A percentile compares a stretch with the other conserved stretches of the same genome.
Conservation (phyloP, 192 early-diverging fungal species). For the Coemansia sp. region DNA sequence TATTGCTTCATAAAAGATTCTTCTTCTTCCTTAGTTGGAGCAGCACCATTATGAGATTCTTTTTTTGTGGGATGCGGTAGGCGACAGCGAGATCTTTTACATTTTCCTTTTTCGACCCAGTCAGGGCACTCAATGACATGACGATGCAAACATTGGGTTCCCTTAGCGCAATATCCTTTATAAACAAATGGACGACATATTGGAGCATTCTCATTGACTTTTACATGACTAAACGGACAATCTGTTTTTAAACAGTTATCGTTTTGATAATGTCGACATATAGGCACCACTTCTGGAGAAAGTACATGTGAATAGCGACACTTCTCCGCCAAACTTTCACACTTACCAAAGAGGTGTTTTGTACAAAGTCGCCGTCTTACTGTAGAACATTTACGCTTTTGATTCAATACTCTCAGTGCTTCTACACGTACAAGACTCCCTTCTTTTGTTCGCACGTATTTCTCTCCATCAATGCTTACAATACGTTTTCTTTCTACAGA, state of each 20-base stretch:
- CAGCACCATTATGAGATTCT: background rate
- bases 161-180: constrained; percentile 63
- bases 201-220: constrained; percentile 57
- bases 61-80: constrained; percentile 56
- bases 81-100: constrained; percentile 57
- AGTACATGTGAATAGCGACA: constrained; percentile 62
- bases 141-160: constrained; percentile 56
- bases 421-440: constrained; percentile 36
- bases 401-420: constrained; percentile 14
- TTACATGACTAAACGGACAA: constrained; percentile 62
- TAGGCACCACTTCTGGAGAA: constrained; percentile 57
- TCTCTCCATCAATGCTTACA: constrained; percentile 37
- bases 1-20: constrained; percentile 21
- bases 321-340: constrained; percentile 21
- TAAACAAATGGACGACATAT: constrained; percentile 66
- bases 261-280: constrained; percentile 67
- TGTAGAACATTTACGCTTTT: constrained; percentile 8
- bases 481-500: constrained; percentile 3
- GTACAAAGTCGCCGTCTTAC: constrained; percentile 24
- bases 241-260: constrained; percentile 57
- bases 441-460: constrained; percentile 39
- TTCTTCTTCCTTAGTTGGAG: constrained; percentile 24
- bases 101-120: constrained; percentile 63
- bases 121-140: constrained; percentile 73
- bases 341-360: constrained; percentile 29